These are phyloP conservation scores for Paracamarosporium sp. DNA, from an alignment of 2,329 filamentous ascomycete genomes.

Conservation along the genomic window DNA sequence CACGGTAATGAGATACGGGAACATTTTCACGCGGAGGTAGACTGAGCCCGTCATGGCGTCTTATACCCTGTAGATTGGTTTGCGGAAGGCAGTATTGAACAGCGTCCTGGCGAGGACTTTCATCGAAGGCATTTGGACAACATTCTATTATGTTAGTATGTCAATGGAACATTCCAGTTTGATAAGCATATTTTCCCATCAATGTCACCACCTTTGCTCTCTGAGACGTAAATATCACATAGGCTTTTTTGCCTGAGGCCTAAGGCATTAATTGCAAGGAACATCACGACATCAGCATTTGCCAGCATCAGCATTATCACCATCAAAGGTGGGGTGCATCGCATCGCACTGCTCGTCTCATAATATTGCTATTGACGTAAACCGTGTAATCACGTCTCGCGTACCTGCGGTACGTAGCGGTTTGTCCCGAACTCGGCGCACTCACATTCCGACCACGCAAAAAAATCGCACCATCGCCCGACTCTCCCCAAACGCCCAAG, in stretches of 20 bases:
- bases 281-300: too few relatives aligned
- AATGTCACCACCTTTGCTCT: background rate
- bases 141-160: background rate
- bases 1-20: conserved; percentile 9
- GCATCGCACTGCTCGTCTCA: background rate
- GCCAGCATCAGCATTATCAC: too few relatives aligned
- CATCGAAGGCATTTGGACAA: background rate
- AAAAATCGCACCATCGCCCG: background rate
- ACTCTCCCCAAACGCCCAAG: background rate
- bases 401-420: too few relatives aligned
- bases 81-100: background rate
- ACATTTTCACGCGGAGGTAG: conserved; percentile 5
- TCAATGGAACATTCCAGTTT: background rate
- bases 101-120: background rate
- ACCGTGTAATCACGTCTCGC: background rate
- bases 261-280: too few relatives aligned
- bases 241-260: background rate
- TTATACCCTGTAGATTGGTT: conserved; percentile 9
- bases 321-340: too few relatives aligned
- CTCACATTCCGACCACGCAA: background rate
- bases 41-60: conserved; percentile 11
- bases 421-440: background rate
- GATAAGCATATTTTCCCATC: background rate
- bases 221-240: background rate
- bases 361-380: background rate